Evolutionary conservation across 2,329 filamentous ascomycete genomes (phyloP).

Genomic region (Penicillium oxalicum): DNA sequence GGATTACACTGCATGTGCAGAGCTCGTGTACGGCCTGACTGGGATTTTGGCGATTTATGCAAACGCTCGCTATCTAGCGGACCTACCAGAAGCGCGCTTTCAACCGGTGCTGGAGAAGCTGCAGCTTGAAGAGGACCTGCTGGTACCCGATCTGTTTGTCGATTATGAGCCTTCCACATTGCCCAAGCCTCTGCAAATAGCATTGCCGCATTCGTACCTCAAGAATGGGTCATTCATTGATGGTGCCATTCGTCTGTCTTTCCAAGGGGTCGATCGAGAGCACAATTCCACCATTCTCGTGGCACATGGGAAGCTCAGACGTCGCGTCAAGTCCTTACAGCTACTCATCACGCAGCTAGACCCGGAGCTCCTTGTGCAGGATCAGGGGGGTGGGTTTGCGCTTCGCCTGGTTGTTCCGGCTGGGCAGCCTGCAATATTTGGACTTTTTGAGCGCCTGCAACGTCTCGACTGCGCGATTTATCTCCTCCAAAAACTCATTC

Average conservation of each 20-base stretch:
- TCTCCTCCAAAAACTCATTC: conserved; percentile 30
- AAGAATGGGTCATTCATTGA: conserved; percentile 26
- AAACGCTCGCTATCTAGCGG: conserved; percentile 31
- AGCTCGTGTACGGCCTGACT: conserved; percentile 31
- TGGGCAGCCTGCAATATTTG: conserved; percentile 31
- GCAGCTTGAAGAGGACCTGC: conserved; percentile 24
- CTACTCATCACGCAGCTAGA: conserved; percentile 26
- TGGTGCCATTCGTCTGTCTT: conserved; percentile 34
- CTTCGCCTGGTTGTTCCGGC: conserved; percentile 34
- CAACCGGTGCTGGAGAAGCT: conserved; percentile 27
- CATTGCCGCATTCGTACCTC: conserved; percentile 19
- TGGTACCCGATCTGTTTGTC: conserved; percentile 33
- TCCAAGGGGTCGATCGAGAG: conserved; percentile 33
- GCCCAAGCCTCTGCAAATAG: conserved; percentile 26
- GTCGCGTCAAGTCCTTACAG: conserved; percentile 22
- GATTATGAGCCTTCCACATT: conserved; percentile 28
- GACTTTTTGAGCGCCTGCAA: conserved; percentile 34
- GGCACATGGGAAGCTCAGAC: conserved; percentile 31
- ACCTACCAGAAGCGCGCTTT: conserved; percentile 24
- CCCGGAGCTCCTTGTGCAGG: conserved; percentile 29
- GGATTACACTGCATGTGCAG: conserved; percentile 27
- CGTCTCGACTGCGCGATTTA: conserved; percentile 34
- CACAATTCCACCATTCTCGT: conserved; percentile 31
- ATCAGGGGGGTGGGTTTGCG: conserved; percentile 31
- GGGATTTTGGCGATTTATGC: conserved; percentile 35